Percentiles rank a stretch among this genome's conserved stretches.
phyloP scores from a whole-genome alignment of 768 basidiomycete species.

The Holtermanniella nyarrowii region DNA sequence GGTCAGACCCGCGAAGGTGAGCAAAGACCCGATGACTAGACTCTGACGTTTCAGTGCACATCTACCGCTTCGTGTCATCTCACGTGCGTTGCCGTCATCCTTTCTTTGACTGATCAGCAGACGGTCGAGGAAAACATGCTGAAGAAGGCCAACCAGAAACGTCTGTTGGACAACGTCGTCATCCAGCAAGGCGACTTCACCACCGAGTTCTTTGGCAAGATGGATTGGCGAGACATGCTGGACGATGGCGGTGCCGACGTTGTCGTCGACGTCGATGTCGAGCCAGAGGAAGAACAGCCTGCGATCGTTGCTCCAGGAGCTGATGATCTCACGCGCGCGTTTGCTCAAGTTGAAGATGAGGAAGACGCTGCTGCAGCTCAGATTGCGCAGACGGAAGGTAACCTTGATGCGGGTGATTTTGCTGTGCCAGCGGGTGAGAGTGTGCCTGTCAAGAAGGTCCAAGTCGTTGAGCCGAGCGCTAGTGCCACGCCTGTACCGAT shows the following conservation, averaged over 20 bases:
- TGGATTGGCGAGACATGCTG: conserved; percentile 78
- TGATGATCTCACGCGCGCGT: conserved; percentile 44
- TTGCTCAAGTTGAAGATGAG: conserved; percentile 76
- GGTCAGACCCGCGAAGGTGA: conserved; percentile 40
- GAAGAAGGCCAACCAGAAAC: conserved; percentile 95
- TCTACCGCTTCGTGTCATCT: conserved; percentile 70
- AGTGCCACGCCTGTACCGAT: conserved; percentile 2
- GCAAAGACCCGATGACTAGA: background rate
- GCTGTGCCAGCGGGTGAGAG: background rate
- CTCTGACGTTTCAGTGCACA: conserved; percentile 73
- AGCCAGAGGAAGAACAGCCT: conserved; percentile 8
- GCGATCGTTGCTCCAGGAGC: background rate
- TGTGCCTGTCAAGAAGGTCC: conserved; percentile 3
- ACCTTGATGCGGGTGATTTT: conserved; percentile 63
- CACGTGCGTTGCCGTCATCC: conserved; percentile 11
- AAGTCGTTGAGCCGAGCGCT: background rate
- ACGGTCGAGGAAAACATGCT: conserved; percentile 96
- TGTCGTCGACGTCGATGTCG: conserved; percentile 47
- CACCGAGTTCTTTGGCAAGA: conserved; percentile 43
- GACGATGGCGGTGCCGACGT: conserved; percentile 44
- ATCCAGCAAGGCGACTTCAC: conserved; percentile 84
- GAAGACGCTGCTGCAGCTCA: conserved; percentile 77
- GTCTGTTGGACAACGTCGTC: conserved; percentile 76
- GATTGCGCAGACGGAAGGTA: conserved; percentile 69
- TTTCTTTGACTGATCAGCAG: conserved; percentile 37